These are phyloP conservation scores for Neonectria hederae DNA, from an alignment of 2,329 filamentous ascomycete genomes.

Conservation along the genomic window DNA sequence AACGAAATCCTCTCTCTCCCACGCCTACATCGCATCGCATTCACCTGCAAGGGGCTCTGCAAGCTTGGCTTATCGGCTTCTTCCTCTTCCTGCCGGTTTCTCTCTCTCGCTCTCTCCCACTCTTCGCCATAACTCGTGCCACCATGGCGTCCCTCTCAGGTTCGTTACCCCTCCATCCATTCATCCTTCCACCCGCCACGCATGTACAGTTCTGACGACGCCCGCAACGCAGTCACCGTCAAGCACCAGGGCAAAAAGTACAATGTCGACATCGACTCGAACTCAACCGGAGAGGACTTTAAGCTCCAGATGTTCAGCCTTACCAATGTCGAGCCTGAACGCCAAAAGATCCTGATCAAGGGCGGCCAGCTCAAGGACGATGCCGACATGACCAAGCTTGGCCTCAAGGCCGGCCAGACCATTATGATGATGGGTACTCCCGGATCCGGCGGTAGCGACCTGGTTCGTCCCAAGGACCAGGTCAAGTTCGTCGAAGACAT, in stretches of 20 bases:
- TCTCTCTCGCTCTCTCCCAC: background rate
- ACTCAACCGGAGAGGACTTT: slow-evolving; percentile 88
- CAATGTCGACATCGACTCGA: slow-evolving; percentile 89
- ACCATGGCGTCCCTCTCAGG: slow-evolving; percentile 66
- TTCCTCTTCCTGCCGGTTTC: background rate
- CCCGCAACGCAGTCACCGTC: slow-evolving; percentile 74
- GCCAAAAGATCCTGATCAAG: slow-evolving; percentile 96
- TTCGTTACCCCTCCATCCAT: slow-evolving; percentile 47
- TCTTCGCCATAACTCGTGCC: slow-evolving; percentile 23
- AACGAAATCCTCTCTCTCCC: slow-evolving; percentile 13
- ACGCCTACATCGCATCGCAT: slow-evolving; percentile 18
- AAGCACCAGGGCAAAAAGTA: slow-evolving; percentile 97
- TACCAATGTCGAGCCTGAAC: slow-evolving; percentile 93
- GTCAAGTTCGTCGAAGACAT: slow-evolving; percentile 96
- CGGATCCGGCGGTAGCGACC: slow-evolving; percentile 67
- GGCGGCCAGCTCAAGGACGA: slow-evolving; percentile 96
- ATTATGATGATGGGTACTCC: slow-evolving; percentile 99
- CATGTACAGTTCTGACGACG: slow-evolving; percentile 28
- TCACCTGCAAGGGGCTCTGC: slow-evolving; percentile 11
- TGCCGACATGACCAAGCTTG: slow-evolving; percentile 82
- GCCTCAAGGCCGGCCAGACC: slow-evolving; percentile 83
- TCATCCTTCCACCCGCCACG: background rate
- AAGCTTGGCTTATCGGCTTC: slow-evolving; percentile 4
- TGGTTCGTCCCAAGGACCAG: slow-evolving; percentile 79
- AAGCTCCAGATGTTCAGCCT: slow-evolving; percentile 96